Evolutionary conservation across 352 stramenopile species (phyloP).

Genomic region (Poterioochromonas sp.): DNA sequence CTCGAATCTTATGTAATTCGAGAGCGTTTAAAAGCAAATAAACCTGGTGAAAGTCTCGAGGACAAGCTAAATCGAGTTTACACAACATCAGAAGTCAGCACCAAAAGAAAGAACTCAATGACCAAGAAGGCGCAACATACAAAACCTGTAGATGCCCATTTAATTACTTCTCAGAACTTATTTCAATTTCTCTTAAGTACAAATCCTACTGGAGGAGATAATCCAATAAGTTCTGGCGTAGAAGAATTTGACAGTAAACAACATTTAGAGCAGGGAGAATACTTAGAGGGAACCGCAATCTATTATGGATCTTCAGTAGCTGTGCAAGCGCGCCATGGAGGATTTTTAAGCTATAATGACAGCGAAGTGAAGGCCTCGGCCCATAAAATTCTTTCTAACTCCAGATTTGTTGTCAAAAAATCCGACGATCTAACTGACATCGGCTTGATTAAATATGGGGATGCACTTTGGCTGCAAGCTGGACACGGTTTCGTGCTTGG

Average conservation of each 20-base stretch:
- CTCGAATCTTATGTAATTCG: too few relatives aligned
- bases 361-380: conserved; percentile 12
- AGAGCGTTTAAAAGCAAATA: too few relatives aligned
- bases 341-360: neutral
- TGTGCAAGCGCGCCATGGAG: conserved; percentile 2
- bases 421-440: conserved; percentile 2
- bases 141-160: neutral
- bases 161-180: neutral
- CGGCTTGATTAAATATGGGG: conserved; percentile 1
- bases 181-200: neutral
- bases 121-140: neutral
- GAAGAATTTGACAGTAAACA: neutral
- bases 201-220: neutral
- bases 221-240: neutral
- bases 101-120: neutral
- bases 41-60: too few relatives aligned
- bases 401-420: conserved; percentile 23
- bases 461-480: conserved; percentile 21
- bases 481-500: neutral
- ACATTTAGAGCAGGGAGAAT: neutral
- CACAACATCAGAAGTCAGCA: neutral
- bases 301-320: conserved; percentile 13
- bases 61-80: too few relatives aligned
- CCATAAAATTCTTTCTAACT: neutral
- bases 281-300: neutral